Evolutionary conservation across 495 filamentous ascomycete genomes (phyloP).

Genomic region (Lepidopterella palustris): DNA sequence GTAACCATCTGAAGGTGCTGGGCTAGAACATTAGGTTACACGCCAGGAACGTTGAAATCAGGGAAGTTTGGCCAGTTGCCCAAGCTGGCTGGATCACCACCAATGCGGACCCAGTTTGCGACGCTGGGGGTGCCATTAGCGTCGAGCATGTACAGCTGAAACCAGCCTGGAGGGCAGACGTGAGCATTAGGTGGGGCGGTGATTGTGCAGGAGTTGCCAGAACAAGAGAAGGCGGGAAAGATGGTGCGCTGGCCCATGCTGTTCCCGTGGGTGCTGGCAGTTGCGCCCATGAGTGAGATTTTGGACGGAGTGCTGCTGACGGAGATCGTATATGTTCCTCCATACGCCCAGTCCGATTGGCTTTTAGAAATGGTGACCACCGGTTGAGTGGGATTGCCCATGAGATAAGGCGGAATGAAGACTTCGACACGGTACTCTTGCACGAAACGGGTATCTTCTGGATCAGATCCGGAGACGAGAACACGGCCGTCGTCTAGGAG

Average conservation of each 20-base stretch:
- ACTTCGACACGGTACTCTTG: slow-evolving; percentile 63
- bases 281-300: slow-evolving; percentile 51
- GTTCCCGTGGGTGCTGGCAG: slow-evolving; percentile 57
- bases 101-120: slow-evolving; percentile 54
- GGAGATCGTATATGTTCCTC: slow-evolving; percentile 38
- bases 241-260: slow-evolving; percentile 57
- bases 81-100: slow-evolving; percentile 51
- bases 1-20: too few species aligned
- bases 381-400: slow-evolving; percentile 45
- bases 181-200: slow-evolving; percentile 50
- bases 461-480: slow-evolving; percentile 59
- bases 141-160: slow-evolving; percentile 54
- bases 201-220: slow-evolving; percentile 45
- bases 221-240: slow-evolving; percentile 49
- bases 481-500: slow-evolving; percentile 61
- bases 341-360: slow-evolving; percentile 46
- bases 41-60: slow-evolving; percentile 45
- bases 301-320: slow-evolving; percentile 33
- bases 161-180: slow-evolving; percentile 54
- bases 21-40: too few species aligned
- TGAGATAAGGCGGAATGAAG: slow-evolving; percentile 58
- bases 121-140: slow-evolving; percentile 47
- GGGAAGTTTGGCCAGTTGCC: slow-evolving; percentile 52
- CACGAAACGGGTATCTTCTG: slow-evolving; percentile 46
- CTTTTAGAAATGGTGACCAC: slow-evolving; percentile 43